phyloP scores from a whole-genome alignment of 768 basidiomycete genomes.

The Kwoniella europaea region DNA sequence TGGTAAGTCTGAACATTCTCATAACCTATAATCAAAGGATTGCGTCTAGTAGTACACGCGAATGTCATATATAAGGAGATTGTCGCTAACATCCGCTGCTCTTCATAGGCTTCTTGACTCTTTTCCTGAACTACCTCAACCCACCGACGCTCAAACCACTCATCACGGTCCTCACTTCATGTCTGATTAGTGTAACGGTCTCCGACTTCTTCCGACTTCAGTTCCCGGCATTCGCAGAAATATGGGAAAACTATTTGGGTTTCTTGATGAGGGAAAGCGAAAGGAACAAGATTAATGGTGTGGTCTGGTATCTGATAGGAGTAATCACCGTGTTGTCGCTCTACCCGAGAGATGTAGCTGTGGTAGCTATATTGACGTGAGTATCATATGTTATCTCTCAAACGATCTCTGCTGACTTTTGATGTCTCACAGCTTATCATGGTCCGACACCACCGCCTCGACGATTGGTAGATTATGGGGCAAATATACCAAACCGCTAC shows the following conservation, averaged over 20 bases:
- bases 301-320: constrained; percentile 89
- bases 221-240: constrained; percentile 67
- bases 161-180: constrained; percentile 68
- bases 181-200: constrained; percentile 72
- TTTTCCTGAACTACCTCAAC: constrained; percentile 65
- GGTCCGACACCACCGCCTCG: constrained; percentile 94
- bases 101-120: constrained; percentile 67
- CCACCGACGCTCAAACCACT: constrained; percentile 65
- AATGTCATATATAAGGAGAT: no score
- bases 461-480: constrained; percentile 88
- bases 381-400: constrained; percentile 50
- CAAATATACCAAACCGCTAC: constrained; percentile 68
- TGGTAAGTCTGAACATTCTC: not conserved
- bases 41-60: no score
- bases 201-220: constrained; percentile 76
- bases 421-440: constrained; percentile 70
- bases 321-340: constrained; percentile 74
- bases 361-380: constrained; percentile 87
- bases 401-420: not conserved
- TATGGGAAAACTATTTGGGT: constrained; percentile 75
- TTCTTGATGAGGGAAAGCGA: constrained; percentile 90
- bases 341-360: constrained; percentile 84
- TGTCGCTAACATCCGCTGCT: no score
- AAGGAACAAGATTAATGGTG: constrained; percentile 80
- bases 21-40: not conserved